Evolutionary conservation across 1,139 yeast genomes (phyloP), one percentile per base, ranked within the genome.

Genomic region (Hansenula anomala): DNA sequence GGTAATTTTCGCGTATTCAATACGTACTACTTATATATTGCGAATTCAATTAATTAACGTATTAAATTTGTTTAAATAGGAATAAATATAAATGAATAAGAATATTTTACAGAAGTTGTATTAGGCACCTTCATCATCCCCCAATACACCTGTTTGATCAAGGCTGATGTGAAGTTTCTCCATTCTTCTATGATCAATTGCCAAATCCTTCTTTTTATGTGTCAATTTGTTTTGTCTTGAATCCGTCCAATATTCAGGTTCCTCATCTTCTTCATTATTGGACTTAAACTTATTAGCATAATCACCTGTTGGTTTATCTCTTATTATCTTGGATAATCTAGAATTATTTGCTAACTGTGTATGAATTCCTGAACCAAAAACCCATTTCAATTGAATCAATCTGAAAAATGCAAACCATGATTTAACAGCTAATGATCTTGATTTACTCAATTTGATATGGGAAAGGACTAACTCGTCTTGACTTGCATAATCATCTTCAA

Each of bases 311-410:
- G 44, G 42, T 15, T 43, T 71, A 38, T 69, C 74, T 42, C 61
- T 64, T 46, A 74, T 61, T 23, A 74, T 59, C 28, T 67, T 71
- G 35, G 67, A 55, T 10, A 78, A 62, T 22, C 59, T 63, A 8
- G 68, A 68, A 54, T 75, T 80, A 41, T 69, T 66, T 22, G 73
- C 78, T 42, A 77, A 67, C 52, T 83, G 88, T 44, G 68, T 69
- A 49, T 79, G 84, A 15, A 82, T 69, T 2, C 87, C 87, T 30
- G 76, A 73, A 31, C 85, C 80, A 53, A 78, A 81, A n/a, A 80
- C 70, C 84, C 88, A 84, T 52, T 77, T 76, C 54, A 83, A 67
- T 46, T 75, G 79, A 41, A 79, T 71, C 39, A 82, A 64, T 42
- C 89, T 67, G 37, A 79, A 59, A 49, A 80, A 75, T 41, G 80